Evolutionary conservation across 805 yeast species (phyloP).

Genomic region (Torulaspora delbrueckii): DNA sequence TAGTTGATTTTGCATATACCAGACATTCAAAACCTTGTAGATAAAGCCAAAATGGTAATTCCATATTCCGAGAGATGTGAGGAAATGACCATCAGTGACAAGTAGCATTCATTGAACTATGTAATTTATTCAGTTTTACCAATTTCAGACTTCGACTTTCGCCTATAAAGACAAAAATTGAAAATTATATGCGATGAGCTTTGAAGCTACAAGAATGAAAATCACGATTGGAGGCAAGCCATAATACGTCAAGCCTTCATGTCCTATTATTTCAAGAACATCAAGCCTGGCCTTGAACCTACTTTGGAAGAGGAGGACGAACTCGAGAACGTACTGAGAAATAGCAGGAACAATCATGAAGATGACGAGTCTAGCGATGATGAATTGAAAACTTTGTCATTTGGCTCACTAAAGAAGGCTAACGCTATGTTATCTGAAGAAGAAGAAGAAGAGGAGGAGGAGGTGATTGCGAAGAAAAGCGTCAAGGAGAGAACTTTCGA

Average conservation of each 20-base stretch:
- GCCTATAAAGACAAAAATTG: neutral
- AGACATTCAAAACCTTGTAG: neutral
- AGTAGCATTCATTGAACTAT: neutral
- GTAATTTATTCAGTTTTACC: neutral
- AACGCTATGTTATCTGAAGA: slow-evolving; percentile 42
- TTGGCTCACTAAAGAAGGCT: slow-evolving; percentile 60
- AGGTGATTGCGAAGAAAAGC: neutral
- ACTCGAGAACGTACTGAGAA: slow-evolving; percentile 34
- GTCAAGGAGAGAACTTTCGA: slow-evolving; percentile 15
- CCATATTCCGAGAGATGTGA: neutral
- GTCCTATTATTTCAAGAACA: slow-evolving; percentile 34
- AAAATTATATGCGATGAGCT: slow-evolving; percentile 17
- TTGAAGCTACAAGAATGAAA: neutral
- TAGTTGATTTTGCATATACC: slow-evolving; percentile 15
- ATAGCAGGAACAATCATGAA: slow-evolving; percentile 9
- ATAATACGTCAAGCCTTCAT: slow-evolving; percentile 9
- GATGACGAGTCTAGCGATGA: slow-evolving; percentile 37
- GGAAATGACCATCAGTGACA: neutral
- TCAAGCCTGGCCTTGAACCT: slow-evolving; percentile 27
- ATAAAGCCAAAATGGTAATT: neutral
- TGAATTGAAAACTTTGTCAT: slow-evolving; percentile 52
- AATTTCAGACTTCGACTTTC: no score
- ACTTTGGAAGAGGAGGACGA: slow-evolving; percentile 34
- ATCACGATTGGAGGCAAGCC: neutral
- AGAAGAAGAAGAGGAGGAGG: slow-evolving; percentile 23